Conservation (phyloP, 1,284 basidiomycete species). For the Tilletia walkeri region DNA sequence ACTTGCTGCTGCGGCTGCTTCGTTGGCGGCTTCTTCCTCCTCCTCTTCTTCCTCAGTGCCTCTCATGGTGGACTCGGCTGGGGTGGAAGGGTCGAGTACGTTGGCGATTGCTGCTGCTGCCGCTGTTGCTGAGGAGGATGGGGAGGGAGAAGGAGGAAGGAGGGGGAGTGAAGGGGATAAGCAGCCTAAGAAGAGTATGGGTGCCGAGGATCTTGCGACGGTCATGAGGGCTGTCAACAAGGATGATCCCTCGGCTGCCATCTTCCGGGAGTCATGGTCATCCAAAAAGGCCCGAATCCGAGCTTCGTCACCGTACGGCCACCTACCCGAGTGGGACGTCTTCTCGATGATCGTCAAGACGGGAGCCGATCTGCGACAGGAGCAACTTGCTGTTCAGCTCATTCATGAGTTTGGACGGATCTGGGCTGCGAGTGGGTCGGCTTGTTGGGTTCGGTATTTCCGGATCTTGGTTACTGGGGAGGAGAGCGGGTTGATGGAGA, state of each 20-base stretch:
- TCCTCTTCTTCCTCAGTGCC: background rate
- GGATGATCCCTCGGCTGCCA: slow-evolving; percentile 83
- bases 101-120: background rate
- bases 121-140: background rate
- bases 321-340: slow-evolving; percentile 76
- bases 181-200: slow-evolving; percentile 16
- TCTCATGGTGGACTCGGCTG: background rate
- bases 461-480: slow-evolving; percentile 92
- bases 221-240: slow-evolving; percentile 91
- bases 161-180: background rate
- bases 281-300: slow-evolving; percentile 93
- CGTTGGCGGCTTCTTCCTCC: background rate
- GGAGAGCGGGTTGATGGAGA: slow-evolving; percentile 71
- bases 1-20: slow-evolving; percentile 8
- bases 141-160: background rate
- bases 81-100: background rate
- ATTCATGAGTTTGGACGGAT: slow-evolving; percentile 89
- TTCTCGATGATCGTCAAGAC: slow-evolving; percentile 98
- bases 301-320: slow-evolving; percentile 89
- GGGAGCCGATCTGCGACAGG: slow-evolving; percentile 92
- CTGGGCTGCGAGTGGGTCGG: slow-evolving; percentile 69
- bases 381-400: slow-evolving; percentile 93
- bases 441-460: slow-evolving; percentile 58
- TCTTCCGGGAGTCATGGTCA: slow-evolving; percentile 93
- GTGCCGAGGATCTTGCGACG: slow-evolving; percentile 63